Evolutionary conservation across 176 grass and related monocot genomes (phyloP).

Genomic region (Paspalum vaginatum): DNA sequence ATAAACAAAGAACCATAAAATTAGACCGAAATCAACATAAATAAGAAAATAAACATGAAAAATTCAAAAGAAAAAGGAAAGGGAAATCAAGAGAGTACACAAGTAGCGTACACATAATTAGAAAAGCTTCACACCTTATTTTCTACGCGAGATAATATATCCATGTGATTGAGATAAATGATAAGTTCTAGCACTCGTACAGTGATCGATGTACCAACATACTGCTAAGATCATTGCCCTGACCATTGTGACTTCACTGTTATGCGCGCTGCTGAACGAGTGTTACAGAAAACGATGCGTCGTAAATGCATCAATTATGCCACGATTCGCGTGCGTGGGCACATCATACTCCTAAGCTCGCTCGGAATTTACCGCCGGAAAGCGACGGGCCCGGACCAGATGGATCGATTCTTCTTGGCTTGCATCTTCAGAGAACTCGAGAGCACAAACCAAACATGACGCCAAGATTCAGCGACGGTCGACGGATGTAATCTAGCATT

Average conservation of each 20-base stretch:
- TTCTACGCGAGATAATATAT: too few relatives aligned
- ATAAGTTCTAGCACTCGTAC: too few relatives aligned
- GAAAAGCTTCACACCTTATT: too few relatives aligned
- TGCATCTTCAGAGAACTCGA: neutral
- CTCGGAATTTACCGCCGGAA: neutral
- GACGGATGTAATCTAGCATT: too few relatives aligned
- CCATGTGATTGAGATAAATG: too few relatives aligned
- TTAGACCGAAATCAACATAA: too few relatives aligned
- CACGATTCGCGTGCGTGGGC: neutral
- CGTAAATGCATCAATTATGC: neutral
- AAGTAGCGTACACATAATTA: too few relatives aligned
- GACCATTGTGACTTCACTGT: neutral
- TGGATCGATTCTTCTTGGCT: neutral
- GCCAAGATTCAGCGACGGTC: neutral
- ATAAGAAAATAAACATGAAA: too few relatives aligned
- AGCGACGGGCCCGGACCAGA: neutral
- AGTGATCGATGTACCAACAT: too few relatives aligned
- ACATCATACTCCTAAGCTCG: neutral
- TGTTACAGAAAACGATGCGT: neutral
- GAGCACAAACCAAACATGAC: neutral
- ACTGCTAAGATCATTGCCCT: neutral
- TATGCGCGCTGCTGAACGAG: neutral
- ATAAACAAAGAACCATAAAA: too few relatives aligned
- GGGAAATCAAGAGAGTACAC: too few relatives aligned
- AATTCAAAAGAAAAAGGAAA: too few relatives aligned